Evolutionary conservation across 1,284 basidiomycete genomes (phyloP), one percentile per base, ranked within the genome.

Genomic region (Irpex sp.): DNA sequence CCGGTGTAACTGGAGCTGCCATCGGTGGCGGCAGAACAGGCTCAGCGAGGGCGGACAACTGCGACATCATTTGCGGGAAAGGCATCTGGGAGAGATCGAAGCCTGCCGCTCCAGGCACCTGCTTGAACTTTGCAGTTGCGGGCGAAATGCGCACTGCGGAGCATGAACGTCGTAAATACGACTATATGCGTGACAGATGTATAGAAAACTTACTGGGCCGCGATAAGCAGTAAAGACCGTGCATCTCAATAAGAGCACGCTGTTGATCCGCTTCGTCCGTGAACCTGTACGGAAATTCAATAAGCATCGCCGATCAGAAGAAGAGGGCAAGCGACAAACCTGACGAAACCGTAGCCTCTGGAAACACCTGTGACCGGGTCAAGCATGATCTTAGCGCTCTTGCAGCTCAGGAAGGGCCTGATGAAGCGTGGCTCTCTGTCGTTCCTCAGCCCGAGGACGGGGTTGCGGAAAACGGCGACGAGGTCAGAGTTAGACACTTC

Each of bases 381-480:
- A 55, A 93, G 79, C 93, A 96, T 95, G 68, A 96, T 95, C 78
- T 96, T 96, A 37, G 94, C 94, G 73, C 92, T 95, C 79, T 93
- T 94, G 76, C 93, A 94, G 72, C 92, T 94, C 52, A 87, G 76
- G 78, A 96, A 96, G 1, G 92, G 91, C 9, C 87, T 83, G 62
- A 95, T 93, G 68, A 93, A 92, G 73, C 91, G 91, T 34, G 91
- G 90, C 73, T 91, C 90, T 65, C 91, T 83, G 73, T 90, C 89
- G 70, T 88, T 91, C 64, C 92, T 83, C 62, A 93, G 81, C 47
- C 92, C 92, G 7, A 93, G 83, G 4, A 92, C 88, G 0, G 93
- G 91, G 74, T 93, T 92, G 70, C 89, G 86, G 75, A 93, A 93
- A 64, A 93, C 90, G n/a, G 88, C 88, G 58, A 96, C 92, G 21